These are phyloP conservation scores for Claviceps capensis DNA, from an alignment of 2,329 filamentous ascomycete genomes.

Conservation along the genomic window DNA sequence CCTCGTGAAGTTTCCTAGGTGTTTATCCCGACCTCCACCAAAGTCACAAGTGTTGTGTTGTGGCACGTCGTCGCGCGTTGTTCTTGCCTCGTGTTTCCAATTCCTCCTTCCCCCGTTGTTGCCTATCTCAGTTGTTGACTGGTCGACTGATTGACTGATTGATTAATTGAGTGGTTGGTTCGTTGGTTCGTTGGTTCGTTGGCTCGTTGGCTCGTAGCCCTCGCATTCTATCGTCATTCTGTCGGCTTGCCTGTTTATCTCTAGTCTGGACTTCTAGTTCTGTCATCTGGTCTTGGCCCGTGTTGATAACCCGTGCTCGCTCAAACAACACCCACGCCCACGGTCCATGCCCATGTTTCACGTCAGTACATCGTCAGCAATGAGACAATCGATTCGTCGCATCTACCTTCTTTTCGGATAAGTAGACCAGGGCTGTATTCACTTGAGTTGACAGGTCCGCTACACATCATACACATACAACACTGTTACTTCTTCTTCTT, in stretches of 20 bases:
- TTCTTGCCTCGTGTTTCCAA: not conserved
- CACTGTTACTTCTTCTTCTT: not conserved
- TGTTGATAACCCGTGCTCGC: not conserved
- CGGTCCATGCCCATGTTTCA: not conserved
- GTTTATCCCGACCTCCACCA: not conserved
- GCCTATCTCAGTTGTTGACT: not conserved
- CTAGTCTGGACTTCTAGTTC: not conserved
- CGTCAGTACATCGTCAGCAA: not conserved
- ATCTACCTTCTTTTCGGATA: conserved; percentile 3
- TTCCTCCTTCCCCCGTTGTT: not conserved
- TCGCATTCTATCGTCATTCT: not conserved
- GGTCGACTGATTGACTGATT: not conserved
- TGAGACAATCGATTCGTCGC: not conserved
- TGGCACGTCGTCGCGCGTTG: not conserved
- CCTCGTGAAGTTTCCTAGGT: not conserved
- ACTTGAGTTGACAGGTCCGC: not conserved
- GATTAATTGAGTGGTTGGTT: too few relatives aligned
- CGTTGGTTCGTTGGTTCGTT: not conserved
- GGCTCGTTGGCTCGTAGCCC: not conserved
- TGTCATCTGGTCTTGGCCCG: not conserved
- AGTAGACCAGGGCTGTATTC: not conserved
- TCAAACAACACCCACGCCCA: not conserved
- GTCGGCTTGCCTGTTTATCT: not conserved
- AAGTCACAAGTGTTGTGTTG: not conserved
- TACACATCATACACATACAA: not conserved